phyloP scores from a whole-genome alignment of 73 alveolate genomes.

The Halteria grandinella region DNA sequence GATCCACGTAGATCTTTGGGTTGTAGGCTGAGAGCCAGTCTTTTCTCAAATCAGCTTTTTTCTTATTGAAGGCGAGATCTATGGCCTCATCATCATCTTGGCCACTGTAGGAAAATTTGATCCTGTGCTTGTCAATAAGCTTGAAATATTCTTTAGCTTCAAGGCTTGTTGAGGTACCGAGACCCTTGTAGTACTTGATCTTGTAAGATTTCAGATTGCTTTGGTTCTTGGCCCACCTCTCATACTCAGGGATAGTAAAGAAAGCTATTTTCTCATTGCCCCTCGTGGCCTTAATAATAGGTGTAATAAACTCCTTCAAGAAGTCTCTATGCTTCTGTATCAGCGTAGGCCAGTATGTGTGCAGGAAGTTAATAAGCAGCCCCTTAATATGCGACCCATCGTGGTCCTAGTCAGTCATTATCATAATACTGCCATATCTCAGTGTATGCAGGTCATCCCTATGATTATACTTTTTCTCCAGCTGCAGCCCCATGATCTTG shows the following conservation, averaged over 20 bases:
- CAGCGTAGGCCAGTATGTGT: conserved; percentile 98
- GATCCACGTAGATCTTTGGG: conserved; percentile 48
- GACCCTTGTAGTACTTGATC: conserved; percentile 99
- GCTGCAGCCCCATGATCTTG: conserved; percentile 94
- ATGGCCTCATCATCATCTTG: conserved; percentile 79
- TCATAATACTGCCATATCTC: conserved; percentile 98
- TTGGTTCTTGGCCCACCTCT: conserved; percentile 86
- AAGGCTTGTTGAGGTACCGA: conserved; percentile 98
- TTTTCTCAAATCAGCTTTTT: conserved; percentile 84
- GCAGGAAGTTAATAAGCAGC: conserved; percentile 96
- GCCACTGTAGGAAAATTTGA: conserved; percentile 69
- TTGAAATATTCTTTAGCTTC: conserved; percentile 98
- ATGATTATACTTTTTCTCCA: conserved; percentile 84
- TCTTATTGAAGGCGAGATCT: conserved; percentile 84
- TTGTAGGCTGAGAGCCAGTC: conserved; percentile 70
- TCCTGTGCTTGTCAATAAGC: conserved; percentile 73
- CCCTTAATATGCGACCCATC: conserved; percentile 99
- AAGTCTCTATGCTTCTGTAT: conserved; percentile 88
- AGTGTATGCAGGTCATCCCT: conserved; percentile 82
- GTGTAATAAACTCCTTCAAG: conserved; percentile 98
- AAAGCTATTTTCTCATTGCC: conserved; percentile 82
- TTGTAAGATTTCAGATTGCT: conserved; percentile 80
- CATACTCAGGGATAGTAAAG: conserved; percentile 96
- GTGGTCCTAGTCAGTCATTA: conserved; percentile 99
- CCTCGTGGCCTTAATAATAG: conserved; percentile 97